Evolutionary conservation across 2,329 filamentous ascomycete species (phyloP), one percentile per base, ranked within the genome.

Genomic region (Venturia carpophila): DNA sequence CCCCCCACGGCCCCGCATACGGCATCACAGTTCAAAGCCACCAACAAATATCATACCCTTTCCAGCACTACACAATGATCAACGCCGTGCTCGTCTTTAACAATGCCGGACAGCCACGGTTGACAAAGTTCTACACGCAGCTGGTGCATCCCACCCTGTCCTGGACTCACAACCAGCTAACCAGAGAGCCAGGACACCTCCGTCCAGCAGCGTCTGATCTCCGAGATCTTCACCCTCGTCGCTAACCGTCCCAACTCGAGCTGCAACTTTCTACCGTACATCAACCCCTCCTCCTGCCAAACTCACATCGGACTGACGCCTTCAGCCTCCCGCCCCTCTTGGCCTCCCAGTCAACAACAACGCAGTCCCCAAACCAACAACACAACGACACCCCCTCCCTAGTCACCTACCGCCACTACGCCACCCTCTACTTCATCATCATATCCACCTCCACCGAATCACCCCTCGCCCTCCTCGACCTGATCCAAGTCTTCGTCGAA

Each of bases 31-130:
- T n/a, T 41, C 6, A 11, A 49, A 49, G n/a, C 45, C 45, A 49
- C 45, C 45, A 9, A 49, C 30, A 34, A 34, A 34, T 3, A n/a
- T 24, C 9, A 13, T 27, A 11, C 39, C 9, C 39, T 11, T 3
- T 52, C 27, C 47, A 52, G 21, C 47, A 52, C 21, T 52, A 52
- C 47, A 61, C 37, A 70, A 99, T 99, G 94, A 97, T 99, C 77
- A 99, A 96, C 82, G 94, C 95, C 41, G 93, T 99, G 68, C 83
- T 99, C 69, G 93, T 99, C 75, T 99, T 99, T 82, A 99, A 99
- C 74, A 96, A 96, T 80, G 91, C 93, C 71, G 94, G 94, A 69
- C 93, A 99, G 78, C 93, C 94, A 45, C 89, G 94, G 65, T 84
- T 99, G 75, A 97, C 93, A 71, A 97, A 97, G 73, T 99, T 99